Evolutionary conservation across 352 stramenopile genomes (phyloP).

Genomic region (Phytopythium kandeliae): DNA sequence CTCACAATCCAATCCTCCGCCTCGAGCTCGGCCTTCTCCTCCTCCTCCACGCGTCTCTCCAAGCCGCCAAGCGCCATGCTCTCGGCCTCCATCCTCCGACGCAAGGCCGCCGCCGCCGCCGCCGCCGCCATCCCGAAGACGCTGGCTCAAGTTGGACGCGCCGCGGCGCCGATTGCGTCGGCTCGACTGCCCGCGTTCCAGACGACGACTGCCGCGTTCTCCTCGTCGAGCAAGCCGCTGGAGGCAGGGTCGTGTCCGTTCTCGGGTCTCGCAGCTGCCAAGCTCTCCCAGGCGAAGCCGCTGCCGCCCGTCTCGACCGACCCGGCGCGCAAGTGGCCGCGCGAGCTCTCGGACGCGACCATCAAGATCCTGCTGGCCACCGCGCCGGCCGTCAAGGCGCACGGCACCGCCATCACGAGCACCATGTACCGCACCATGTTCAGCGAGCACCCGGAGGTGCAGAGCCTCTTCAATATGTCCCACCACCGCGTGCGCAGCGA

Average conservation of each 20-base stretch:
- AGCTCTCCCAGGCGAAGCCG: not conserved
- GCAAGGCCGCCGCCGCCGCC: not conserved
- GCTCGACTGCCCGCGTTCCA: not conserved
- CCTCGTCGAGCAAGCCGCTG: not conserved
- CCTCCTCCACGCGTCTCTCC: not conserved
- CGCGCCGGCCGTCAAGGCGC: slow-evolving; percentile 48
- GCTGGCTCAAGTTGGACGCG: not conserved
- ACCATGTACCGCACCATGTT: slow-evolving; percentile 7
- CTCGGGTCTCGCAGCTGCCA: not conserved
- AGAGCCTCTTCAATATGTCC: no score
- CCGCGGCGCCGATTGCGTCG: not conserved
- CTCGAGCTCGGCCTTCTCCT: not conserved
- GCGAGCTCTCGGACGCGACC: slow-evolving; percentile 23
- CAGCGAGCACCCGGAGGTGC: no score
- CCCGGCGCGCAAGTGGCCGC: slow-evolving; percentile 2
- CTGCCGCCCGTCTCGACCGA: slow-evolving; percentile 3
- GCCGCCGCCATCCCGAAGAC: not conserved
- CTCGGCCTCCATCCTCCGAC: not conserved
- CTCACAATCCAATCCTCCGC: not conserved
- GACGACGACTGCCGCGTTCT: not conserved
- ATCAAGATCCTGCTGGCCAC: slow-evolving; percentile 63
- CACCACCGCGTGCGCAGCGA: no score
- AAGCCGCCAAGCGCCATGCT: not conserved
- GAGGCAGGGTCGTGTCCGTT: not conserved
- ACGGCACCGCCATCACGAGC: slow-evolving; percentile 57